Conservation (phyloP, 2,329 filamentous ascomycete species). For the Boeremia lycopersici region DNA sequence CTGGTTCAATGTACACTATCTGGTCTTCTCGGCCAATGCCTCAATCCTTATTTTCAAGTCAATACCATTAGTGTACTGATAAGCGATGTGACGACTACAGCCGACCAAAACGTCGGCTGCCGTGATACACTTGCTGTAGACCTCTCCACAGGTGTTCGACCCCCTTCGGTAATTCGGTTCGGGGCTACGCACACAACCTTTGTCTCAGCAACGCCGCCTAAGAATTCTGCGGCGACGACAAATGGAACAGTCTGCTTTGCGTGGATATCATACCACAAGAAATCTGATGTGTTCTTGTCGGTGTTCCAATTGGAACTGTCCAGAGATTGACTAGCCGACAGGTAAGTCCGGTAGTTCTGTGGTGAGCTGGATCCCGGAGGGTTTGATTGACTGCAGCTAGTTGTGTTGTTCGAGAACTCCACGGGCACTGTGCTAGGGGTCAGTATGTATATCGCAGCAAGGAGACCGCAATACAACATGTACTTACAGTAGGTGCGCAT, state of each 20-base stretch:
- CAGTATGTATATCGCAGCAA: background rate
- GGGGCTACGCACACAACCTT: constrained; percentile 9
- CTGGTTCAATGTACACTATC: background rate
- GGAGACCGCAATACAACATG: too few species aligned
- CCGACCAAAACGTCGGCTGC: background rate
- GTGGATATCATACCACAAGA: constrained; percentile 5
- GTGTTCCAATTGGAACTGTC: background rate
- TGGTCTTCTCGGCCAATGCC: too few species aligned
- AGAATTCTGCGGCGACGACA: constrained; percentile 3
- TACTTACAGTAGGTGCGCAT: background rate
- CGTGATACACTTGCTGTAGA: background rate
- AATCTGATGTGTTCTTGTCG: background rate
- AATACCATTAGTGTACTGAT: background rate
- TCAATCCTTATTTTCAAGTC: background rate
- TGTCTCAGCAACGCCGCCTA: background rate
- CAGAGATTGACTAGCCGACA: background rate
- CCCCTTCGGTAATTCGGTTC: background rate
- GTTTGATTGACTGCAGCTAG: background rate
- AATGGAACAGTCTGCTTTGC: constrained; percentile 4
- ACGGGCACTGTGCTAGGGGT: background rate
- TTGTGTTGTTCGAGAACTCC: background rate
- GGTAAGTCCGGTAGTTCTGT: background rate
- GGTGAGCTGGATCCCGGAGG: constrained; percentile 1
- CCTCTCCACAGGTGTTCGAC: background rate
- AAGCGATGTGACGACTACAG: background rate